Percentiles rank a stretch among this genome's conserved stretches.
Evolutionary conservation across 108 stramenopile genomes (phyloP).

Genomic region (Pseudonitzschia pungens): DNA sequence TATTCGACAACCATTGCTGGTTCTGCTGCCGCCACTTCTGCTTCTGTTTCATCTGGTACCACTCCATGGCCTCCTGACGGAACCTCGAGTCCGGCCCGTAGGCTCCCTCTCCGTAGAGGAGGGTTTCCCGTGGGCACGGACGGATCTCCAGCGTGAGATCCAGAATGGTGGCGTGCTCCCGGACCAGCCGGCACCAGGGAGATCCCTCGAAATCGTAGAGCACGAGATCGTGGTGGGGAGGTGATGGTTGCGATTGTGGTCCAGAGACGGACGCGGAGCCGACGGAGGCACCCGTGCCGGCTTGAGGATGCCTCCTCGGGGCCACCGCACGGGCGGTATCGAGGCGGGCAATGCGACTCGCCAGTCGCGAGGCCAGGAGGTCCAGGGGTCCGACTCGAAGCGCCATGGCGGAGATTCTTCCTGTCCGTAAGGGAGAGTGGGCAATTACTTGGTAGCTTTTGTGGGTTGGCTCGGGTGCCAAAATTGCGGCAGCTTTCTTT

Average conservation of each 20-base stretch:
- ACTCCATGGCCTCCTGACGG: slow-evolving; percentile 27
- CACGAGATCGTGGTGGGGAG: slow-evolving; percentile 19
- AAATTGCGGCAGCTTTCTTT: too few species aligned
- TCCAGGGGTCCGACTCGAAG: not conserved
- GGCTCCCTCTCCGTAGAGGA: slow-evolving; percentile 25
- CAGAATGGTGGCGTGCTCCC: slow-evolving; percentile 29
- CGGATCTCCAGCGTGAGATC: slow-evolving; percentile 29
- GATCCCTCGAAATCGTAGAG: slow-evolving; percentile 36
- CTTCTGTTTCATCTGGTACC: not conserved
- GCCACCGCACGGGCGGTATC: not conserved
- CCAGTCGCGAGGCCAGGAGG: not conserved
- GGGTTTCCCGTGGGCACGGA: slow-evolving; percentile 33
- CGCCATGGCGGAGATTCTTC: too few species aligned
- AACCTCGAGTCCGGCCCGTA: slow-evolving; percentile 19
- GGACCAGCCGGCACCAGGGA: slow-evolving; percentile 36
- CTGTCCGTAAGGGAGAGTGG: too few species aligned
- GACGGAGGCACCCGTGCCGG: not conserved
- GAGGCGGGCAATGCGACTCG: not conserved
- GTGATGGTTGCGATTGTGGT: not conserved
- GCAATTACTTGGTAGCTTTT: too few species aligned
- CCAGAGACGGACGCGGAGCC: not conserved
- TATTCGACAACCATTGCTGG: too few species aligned
- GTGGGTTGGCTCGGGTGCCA: too few species aligned
- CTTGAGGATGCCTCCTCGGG: not conserved
- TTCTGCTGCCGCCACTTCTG: not conserved